Evolutionary conservation across 75 land plant genomes (phyloP).

Genomic region (Adiantum capillusveneris): DNA sequence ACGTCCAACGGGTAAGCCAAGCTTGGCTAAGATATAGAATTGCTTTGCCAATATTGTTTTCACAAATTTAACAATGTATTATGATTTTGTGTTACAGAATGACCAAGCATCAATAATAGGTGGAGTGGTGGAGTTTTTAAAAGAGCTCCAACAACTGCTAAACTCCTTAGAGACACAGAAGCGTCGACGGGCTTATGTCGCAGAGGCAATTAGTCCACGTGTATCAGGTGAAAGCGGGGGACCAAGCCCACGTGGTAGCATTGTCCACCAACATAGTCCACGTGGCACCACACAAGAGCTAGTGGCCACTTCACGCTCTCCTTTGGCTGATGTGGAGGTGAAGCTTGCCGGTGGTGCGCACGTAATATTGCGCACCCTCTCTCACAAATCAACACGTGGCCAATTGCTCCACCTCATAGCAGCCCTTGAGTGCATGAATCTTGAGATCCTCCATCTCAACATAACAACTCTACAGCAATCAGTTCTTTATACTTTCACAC

Average conservation of each 20-base stretch:
- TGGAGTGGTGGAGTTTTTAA: constrained; percentile 75
- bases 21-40: too few species aligned
- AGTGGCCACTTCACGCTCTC: constrained; percentile 41
- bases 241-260: too few species aligned
- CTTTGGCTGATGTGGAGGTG: constrained; percentile 63
- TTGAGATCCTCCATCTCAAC: constrained; percentile 73
- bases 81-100: too few species aligned
- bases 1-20: constrained; percentile 72
- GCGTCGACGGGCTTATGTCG: constrained; percentile 46
- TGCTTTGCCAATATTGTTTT: too few species aligned
- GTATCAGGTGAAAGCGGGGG: background rate
- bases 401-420: constrained; percentile 60
- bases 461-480: constrained; percentile 85
- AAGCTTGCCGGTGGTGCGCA: constrained; percentile 60
- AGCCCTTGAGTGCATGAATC: constrained; percentile 63
- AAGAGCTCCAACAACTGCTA: constrained; percentile 80
- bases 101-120: constrained; percentile 96
- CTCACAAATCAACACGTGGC: constrained; percentile 38
- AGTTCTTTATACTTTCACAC: constrained; percentile 83
- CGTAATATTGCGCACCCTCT: constrained; percentile 48
- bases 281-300: constrained; percentile 25
- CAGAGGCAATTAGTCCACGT: constrained; percentile 47
- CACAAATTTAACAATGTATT: too few species aligned
- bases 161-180: constrained; percentile 70
- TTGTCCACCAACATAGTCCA: too few species aligned